Conservation (phyloP, 176 grass and related monocot genomes). For the Miscanthus lutarioriparius region DNA sequence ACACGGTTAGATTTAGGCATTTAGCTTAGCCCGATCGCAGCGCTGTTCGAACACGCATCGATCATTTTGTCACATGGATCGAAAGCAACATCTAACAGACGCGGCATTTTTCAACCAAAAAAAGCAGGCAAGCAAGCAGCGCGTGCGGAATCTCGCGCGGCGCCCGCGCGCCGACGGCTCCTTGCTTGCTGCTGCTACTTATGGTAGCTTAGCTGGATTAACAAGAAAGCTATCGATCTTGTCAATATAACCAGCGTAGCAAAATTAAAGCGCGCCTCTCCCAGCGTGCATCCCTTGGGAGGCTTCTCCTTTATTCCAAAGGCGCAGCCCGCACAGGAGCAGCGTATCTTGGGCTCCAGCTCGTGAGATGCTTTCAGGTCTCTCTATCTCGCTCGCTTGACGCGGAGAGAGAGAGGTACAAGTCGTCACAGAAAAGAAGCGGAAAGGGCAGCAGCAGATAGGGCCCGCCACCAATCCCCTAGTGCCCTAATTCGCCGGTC, state of each 20-base stretch:
- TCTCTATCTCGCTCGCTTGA: not conserved
- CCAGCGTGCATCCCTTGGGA: slow-evolving; percentile 34
- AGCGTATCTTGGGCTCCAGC: not conserved
- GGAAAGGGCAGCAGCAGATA: slow-evolving; percentile 15
- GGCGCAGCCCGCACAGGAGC: slow-evolving; percentile 16
- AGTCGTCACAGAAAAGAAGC: slow-evolving; percentile 42
- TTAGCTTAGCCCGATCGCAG: no score
- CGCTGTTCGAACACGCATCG: not conserved
- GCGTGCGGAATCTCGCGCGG: slow-evolving; percentile 26
- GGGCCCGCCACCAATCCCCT: slow-evolving; percentile 21
- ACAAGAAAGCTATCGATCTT: not conserved
- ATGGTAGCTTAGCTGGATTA: not conserved
- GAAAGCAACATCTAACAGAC: slow-evolving; percentile 25
- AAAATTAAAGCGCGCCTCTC: slow-evolving; percentile 28
- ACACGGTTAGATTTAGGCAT: no score
- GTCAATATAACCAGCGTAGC: not conserved
- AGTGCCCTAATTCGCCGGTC: slow-evolving; percentile 37
- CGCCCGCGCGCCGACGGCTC: slow-evolving; percentile 12
- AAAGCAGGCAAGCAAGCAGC: slow-evolving; percentile 7
- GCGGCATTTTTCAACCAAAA: not conserved
- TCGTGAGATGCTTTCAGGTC: slow-evolving; percentile 16
- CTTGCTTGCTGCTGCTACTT: not conserved
- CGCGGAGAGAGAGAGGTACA: slow-evolving; percentile 29
- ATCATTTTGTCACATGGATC: not conserved
- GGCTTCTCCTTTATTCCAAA: slow-evolving; percentile 46